Percentiles rank a stretch among this genome's conserved stretches.
phyloP scores from a whole-genome alignment of 208 protist genomes.

The Crithidia brevicula region DNA sequence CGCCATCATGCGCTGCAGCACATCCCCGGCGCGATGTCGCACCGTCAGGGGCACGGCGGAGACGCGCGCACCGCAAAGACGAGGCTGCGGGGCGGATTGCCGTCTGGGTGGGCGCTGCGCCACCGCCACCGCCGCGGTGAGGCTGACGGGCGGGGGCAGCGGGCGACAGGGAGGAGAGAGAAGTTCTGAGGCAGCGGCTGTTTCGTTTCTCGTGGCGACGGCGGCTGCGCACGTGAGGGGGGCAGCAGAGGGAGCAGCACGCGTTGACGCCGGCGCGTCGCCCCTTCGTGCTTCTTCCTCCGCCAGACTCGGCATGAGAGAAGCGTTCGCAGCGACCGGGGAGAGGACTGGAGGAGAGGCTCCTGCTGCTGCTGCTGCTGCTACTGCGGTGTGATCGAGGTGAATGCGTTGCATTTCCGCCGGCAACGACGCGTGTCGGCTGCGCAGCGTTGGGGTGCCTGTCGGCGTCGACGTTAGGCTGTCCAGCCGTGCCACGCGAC shows the following conservation, averaged over 20 bases:
- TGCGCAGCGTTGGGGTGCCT: conserved; percentile 30
- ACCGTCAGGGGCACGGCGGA: conserved; percentile 7
- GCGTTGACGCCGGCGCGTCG: too few species aligned
- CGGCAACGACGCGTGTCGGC: conserved; percentile 28
- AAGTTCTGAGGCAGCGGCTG: too few species aligned
- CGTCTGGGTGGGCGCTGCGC: neutral
- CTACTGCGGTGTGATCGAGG: conserved; percentile 11
- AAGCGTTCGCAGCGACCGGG: too few species aligned
- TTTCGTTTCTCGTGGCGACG: too few species aligned
- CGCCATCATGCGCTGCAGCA: conserved; percentile 34
- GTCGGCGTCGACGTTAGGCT: conserved; percentile 26
- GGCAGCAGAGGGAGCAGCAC: too few species aligned
- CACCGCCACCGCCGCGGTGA: too few species aligned
- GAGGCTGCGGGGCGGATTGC: neutral
- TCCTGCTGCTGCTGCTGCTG: neutral
- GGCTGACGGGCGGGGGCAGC: too few species aligned
- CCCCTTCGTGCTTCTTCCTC: too few species aligned
- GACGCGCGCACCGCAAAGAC: neutral
- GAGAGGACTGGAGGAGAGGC: neutral
- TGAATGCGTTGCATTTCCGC: conserved; percentile 39
- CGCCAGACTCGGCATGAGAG: too few species aligned
- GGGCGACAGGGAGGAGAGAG: too few species aligned
- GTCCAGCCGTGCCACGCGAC: conserved; percentile 34
- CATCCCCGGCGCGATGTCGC: conserved; percentile 29
- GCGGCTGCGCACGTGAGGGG: too few species aligned